phyloP scores from a whole-genome alignment of 2,329 filamentous ascomycete species.

The Colletotrichum sidae region DNA sequence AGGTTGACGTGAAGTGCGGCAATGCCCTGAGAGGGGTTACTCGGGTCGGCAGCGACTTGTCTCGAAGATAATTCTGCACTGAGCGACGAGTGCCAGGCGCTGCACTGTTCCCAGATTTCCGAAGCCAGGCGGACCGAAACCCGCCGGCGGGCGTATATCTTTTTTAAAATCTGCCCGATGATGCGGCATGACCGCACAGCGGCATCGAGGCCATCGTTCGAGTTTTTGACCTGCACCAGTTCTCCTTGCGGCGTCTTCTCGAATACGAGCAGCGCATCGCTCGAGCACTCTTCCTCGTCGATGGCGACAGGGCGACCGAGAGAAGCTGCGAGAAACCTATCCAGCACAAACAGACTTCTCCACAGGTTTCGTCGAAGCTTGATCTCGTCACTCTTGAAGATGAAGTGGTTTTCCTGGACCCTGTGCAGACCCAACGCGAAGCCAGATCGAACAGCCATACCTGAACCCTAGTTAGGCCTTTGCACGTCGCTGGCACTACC shows the following conservation, averaged over 20 bases:
- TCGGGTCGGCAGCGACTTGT: slow-evolving; percentile 55
- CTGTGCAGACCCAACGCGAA: slow-evolving; percentile 72
- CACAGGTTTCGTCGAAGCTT: slow-evolving; percentile 67
- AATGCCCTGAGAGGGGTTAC: slow-evolving; percentile 61
- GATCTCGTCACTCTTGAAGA: slow-evolving; percentile 61
- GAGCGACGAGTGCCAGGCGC: slow-evolving; percentile 62
- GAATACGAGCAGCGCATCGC: slow-evolving; percentile 52
- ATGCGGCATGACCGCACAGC: slow-evolving; percentile 68
- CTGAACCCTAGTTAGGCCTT: slow-evolving; percentile 46
- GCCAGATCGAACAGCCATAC: slow-evolving; percentile 72
- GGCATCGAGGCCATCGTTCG: slow-evolving; percentile 59
- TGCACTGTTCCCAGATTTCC: slow-evolving; percentile 66
- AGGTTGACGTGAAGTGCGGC: slow-evolving; percentile 72
- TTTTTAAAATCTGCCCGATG: slow-evolving; percentile 68
- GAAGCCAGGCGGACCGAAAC: slow-evolving; percentile 69
- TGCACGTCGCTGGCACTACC: background rate
- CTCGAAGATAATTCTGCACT: slow-evolving; percentile 62
- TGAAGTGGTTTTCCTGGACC: slow-evolving; percentile 64
- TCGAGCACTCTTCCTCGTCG: slow-evolving; percentile 70
- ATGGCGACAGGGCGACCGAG: slow-evolving; percentile 73
- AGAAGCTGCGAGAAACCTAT: slow-evolving; percentile 71
- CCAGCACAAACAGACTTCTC: slow-evolving; percentile 73
- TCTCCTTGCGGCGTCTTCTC: slow-evolving; percentile 34
- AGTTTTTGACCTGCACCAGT: slow-evolving; percentile 23
- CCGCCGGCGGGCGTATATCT: slow-evolving; percentile 69